Evolutionary conservation across 2,329 filamentous ascomycete species (phyloP), one percentile per base, ranked within the genome.

Genomic region (Aspergillus thermomutatus): DNA sequence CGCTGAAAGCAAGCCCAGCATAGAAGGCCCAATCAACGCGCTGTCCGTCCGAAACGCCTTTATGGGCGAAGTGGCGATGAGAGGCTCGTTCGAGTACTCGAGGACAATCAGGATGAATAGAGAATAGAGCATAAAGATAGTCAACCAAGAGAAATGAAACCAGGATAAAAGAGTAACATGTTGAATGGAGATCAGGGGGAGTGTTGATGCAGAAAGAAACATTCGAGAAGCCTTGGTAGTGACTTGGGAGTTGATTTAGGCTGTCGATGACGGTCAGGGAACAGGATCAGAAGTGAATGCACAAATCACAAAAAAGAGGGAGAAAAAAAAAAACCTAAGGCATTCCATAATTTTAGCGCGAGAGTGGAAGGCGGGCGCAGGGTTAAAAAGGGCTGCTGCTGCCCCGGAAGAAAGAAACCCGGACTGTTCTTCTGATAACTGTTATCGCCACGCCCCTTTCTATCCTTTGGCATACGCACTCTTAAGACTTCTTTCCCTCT

Each of bases 311-410:
- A 50, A 52, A 49, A 41, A 5, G 25, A 26, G 27, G 27, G 2
- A 25, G 14, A 50, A 57, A 50, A 41, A 37, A 51, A 54, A 54
- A 53, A 53, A 23, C 40, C n/a, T 19, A 43, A 43, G 21, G 21
- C n/a, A 43, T 43, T 43, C n/a, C 41, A 54, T 57, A 65, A 55
- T 64, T 62, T 66, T 65, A 62, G 63, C 56, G 64, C 41, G 55
- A 27, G 55, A 41, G 47, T 43, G 58, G 43, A 41, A 63, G 51
- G 28, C 27, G 54, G 41, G 61, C 63, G 62, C 66, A 68, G 66
- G 67, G 67, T 73, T 74, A 74, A 74, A 72, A 73, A 69, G 71
- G 71, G 64, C 64, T 55, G 58, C 62, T 59, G 62, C 66, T 59
- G 55, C 58, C 53, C 54, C 57, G 58, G 55, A 64, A 57, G 52